phyloP scores from a whole-genome alignment of 306 rosid genomes.

The Sindora glabra region DNA sequence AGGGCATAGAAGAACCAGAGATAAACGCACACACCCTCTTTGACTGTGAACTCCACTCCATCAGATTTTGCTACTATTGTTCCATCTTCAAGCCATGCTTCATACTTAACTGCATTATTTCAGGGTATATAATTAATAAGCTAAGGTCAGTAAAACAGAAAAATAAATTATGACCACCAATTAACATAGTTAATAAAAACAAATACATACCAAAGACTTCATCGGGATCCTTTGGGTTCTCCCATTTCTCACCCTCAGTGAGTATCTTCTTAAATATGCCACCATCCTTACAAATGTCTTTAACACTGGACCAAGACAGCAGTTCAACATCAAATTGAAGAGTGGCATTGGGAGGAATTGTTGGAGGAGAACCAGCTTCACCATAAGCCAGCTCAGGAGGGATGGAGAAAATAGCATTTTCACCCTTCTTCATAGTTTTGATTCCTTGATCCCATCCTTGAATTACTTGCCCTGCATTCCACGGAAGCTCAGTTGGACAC shows the following conservation, averaged over 20 bases:
- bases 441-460: constrained; percentile 93
- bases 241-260: constrained; percentile 75
- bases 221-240: constrained; percentile 90
- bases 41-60: constrained; percentile 63
- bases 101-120: constrained; percentile 62
- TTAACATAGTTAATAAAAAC: background rate
- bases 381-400: constrained; percentile 86
- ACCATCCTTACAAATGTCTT: constrained; percentile 85
- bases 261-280: constrained; percentile 80
- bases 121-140: background rate
- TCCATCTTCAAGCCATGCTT: constrained; percentile 70
- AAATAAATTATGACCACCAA: too few relatives aligned
- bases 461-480: constrained; percentile 77
- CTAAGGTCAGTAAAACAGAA: too few relatives aligned
- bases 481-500: background rate
- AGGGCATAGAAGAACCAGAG: background rate
- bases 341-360: constrained; percentile 83
- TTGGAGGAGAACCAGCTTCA: constrained; percentile 70
- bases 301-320: constrained; percentile 80
- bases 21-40: constrained; percentile 40
- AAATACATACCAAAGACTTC: constrained; percentile 20
- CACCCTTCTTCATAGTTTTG: constrained; percentile 84
- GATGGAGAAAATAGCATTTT: constrained; percentile 72
- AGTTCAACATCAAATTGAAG: constrained; percentile 85
- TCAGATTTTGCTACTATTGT: constrained; percentile 48